Evolutionary conservation across 2,329 filamentous ascomycete genomes (phyloP).

Genomic region (Apiospora hydei): DNA sequence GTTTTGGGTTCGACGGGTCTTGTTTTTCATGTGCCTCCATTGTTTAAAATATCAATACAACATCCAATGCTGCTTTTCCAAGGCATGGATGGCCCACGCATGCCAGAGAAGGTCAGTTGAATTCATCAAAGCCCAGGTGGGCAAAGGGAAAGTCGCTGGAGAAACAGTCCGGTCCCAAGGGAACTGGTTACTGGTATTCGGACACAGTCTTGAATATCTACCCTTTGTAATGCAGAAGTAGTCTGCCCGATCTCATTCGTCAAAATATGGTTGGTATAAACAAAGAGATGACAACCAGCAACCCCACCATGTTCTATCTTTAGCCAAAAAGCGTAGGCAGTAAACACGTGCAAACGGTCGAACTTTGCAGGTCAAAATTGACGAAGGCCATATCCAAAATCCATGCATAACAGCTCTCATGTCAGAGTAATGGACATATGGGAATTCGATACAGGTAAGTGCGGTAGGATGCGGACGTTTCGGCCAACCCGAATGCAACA

Average conservation of each 20-base stretch:
- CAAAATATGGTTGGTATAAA: constrained; percentile 34
- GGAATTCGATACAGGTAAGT: neutral
- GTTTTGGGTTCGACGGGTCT: constrained; percentile 37
- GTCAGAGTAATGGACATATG: neutral
- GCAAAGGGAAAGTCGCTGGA: neutral
- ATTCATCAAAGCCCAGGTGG: neutral
- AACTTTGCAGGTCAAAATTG: neutral
- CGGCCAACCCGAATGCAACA: neutral
- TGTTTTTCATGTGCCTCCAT: constrained; percentile 37
- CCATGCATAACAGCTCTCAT: neutral
- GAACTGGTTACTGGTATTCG: neutral
- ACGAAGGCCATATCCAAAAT: neutral
- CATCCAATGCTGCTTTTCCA: neutral
- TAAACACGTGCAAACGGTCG: neutral
- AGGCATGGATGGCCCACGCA: neutral
- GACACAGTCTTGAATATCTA: neutral
- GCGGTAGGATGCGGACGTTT: neutral
- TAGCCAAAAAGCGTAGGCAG: too few species aligned
- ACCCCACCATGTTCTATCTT: neutral
- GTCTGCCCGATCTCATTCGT: neutral
- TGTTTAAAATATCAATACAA: neutral
- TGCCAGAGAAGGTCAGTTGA: neutral
- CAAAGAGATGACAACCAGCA: neutral
- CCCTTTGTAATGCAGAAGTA: neutral
- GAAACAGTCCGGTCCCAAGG: neutral